A percentile compares a stretch with the other conserved stretches of the same genome.
phyloP scores from a whole-genome alignment of 108 stramenopile species.

The Skeletonema costatum region DNA sequence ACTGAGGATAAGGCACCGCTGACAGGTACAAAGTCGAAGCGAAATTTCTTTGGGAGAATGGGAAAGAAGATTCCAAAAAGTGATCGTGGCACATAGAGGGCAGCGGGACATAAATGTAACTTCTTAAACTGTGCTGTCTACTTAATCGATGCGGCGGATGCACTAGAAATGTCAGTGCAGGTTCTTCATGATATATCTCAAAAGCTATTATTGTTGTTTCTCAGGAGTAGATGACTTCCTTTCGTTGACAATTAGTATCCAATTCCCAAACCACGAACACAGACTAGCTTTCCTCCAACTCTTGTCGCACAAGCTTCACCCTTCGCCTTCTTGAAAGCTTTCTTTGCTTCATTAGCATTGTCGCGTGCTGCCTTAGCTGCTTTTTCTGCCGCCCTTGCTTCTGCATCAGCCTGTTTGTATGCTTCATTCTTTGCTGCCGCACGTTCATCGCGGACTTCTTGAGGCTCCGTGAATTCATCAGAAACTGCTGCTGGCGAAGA shows the following conservation, averaged over 20 bases:
- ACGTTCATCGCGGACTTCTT: slow-evolving; percentile 77
- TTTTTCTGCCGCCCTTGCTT: slow-evolving; percentile 65
- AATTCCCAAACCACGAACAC: slow-evolving; percentile 64
- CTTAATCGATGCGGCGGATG: background rate
- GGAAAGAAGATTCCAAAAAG: background rate
- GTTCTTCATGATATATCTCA: background rate
- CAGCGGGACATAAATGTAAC: background rate
- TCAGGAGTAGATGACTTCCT: background rate
- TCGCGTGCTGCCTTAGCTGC: slow-evolving; percentile 52
- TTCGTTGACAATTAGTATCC: slow-evolving; percentile 57
- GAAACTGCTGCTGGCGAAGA: slow-evolving; percentile 19
- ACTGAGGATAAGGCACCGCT: background rate
- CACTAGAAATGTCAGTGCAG: background rate
- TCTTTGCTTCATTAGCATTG: slow-evolving; percentile 72
- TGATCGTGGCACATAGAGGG: background rate
- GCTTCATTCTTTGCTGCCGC: slow-evolving; percentile 57
- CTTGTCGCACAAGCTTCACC: slow-evolving; percentile 82
- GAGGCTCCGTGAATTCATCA: slow-evolving; percentile 51
- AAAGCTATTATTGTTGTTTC: background rate
- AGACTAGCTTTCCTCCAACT: slow-evolving; percentile 81
- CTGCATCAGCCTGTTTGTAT: slow-evolving; percentile 65
- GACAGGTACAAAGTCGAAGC: background rate
- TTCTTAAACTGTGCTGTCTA: background rate
- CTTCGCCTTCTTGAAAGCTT: slow-evolving; percentile 70
- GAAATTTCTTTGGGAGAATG: background rate